These are phyloP conservation scores for Microbotryum violaceum DNA, from an alignment of 1,284 basidiomycete genomes.

Conservation along the genomic window DNA sequence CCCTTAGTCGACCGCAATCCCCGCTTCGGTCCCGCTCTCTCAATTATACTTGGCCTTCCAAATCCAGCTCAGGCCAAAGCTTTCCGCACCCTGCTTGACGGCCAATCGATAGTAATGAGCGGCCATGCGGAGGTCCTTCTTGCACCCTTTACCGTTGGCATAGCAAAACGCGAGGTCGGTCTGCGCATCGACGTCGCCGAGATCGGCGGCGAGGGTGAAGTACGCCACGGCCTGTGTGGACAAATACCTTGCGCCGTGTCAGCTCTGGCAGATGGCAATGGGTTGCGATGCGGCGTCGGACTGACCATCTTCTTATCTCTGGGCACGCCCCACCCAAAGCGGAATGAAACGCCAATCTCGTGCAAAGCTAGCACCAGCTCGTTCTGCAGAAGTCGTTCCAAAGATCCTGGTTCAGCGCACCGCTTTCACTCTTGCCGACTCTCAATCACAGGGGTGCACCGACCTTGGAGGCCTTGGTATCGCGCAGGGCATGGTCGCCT, in stretches of 20 bases:
- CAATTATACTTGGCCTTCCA: constrained; percentile 51
- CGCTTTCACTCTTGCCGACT: too few species aligned
- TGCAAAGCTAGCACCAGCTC: constrained; percentile 83
- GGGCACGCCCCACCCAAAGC: constrained; percentile 77
- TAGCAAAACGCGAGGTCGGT: constrained; percentile 71
- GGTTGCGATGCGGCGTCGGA: constrained; percentile 46
- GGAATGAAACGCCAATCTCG: constrained; percentile 85
- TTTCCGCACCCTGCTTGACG: constrained; percentile 67
- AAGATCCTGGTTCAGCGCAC: too few species aligned
- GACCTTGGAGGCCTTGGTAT: constrained; percentile 47
- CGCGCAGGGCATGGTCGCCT: constrained; percentile 42
- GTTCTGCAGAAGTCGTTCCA: constrained; percentile 44
- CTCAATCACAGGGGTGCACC: constrained; percentile 13
- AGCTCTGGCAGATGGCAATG: neutral
- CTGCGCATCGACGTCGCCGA: constrained; percentile 81
- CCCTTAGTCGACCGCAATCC: neutral
- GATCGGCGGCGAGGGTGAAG: constrained; percentile 68
- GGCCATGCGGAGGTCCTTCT: constrained; percentile 76
- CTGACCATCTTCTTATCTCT: constrained; percentile 82
- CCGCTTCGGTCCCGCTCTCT: neutral
- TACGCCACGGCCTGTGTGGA: constrained; percentile 45
- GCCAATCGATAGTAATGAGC: constrained; percentile 78
- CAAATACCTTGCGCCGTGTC: neutral
- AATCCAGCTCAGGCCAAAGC: constrained; percentile 76
- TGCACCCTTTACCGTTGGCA: constrained; percentile 77